These are phyloP conservation scores for Vigna unguiculata DNA, from an alignment of 306 rosid species.

Conservation along the genomic window DNA sequence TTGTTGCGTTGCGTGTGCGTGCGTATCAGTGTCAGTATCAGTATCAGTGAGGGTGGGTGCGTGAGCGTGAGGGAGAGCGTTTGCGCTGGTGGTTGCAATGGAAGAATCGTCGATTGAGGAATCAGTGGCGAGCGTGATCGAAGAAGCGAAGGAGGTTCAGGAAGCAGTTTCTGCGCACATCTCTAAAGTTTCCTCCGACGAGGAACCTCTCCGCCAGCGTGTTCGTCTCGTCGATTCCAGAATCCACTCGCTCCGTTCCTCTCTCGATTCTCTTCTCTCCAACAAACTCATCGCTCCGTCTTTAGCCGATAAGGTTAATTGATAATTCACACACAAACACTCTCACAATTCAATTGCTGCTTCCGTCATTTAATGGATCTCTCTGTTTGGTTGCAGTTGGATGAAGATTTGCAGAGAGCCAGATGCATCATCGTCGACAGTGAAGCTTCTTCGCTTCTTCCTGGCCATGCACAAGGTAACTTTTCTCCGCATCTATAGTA, in stretches of 20 bases:
- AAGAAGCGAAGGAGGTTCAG: slow-evolving; percentile 78
- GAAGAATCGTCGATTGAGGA: slow-evolving; percentile 54
- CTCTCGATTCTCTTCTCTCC: slow-evolving; percentile 62
- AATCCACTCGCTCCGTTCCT: slow-evolving; percentile 69
- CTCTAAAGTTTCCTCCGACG: slow-evolving; percentile 56
- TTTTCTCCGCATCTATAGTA: not conserved
- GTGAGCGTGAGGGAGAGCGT: not conserved
- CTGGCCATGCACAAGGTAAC: slow-evolving; percentile 79
- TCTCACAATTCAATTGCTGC: not conserved
- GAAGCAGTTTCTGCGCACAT: slow-evolving; percentile 66
- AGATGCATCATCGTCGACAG: slow-evolving; percentile 81
- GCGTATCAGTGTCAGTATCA: not conserved
- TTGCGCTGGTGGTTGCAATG: not conserved
- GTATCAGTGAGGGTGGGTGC: not conserved
- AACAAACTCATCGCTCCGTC: slow-evolving; percentile 59
- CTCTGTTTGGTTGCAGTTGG: slow-evolving; percentile 50
- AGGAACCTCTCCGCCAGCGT: slow-evolving; percentile 79
- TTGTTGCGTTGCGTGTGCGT: not conserved
- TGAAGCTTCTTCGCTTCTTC: slow-evolving; percentile 84
- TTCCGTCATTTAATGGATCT: not conserved
- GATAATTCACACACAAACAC: not conserved
- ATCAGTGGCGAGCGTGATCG: slow-evolving; percentile 63
- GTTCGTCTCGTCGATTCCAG: slow-evolving; percentile 67
- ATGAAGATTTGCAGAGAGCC: slow-evolving; percentile 88
- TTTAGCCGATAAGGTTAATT: slow-evolving; percentile 66